Evolutionary conservation across 2,329 filamentous ascomycete genomes (phyloP).

Genomic region (Colletotrichum falcatum): DNA sequence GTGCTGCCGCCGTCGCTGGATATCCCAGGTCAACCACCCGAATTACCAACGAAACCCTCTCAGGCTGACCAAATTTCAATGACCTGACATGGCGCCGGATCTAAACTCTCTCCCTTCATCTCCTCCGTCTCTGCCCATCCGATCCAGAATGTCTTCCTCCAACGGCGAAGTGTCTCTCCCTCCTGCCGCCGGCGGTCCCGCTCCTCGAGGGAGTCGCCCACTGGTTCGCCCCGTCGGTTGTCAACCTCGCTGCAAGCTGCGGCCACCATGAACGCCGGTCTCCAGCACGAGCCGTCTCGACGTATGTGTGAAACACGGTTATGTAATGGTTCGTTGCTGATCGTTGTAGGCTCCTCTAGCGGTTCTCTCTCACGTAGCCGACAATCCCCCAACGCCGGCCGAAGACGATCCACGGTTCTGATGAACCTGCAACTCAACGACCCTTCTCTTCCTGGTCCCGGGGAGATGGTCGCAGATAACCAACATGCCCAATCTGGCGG

Average conservation of each 20-base stretch:
- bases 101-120: slow-evolving; percentile 41
- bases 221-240: slow-evolving; percentile 72
- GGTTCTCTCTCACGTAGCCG: slow-evolving; percentile 62
- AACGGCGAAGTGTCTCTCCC: slow-evolving; percentile 37
- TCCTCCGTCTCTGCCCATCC: slow-evolving; percentile 23
- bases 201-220: slow-evolving; percentile 62
- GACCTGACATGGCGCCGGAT: slow-evolving; percentile 38
- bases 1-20: slow-evolving; percentile 3
- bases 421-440: slow-evolving; percentile 82
- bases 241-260: slow-evolving; percentile 80
- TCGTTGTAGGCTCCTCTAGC: slow-evolving; percentile 60
- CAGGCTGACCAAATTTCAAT: slow-evolving; percentile 14
- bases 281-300: slow-evolving; percentile 73
- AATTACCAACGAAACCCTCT: slow-evolving; percentile 4
- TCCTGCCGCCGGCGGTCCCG: slow-evolving; percentile 19
- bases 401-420: slow-evolving; percentile 75
- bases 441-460: slow-evolving; percentile 73
- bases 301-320: slow-evolving; percentile 54
- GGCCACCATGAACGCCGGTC: slow-evolving; percentile 81
- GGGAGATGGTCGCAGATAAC: slow-evolving; percentile 72
- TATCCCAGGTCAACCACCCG: slow-evolving; percentile 7
- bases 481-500: slow-evolving; percentile 48
- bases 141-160: slow-evolving; percentile 39
- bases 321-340: slow-evolving; percentile 5
- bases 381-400: slow-evolving; percentile 62